Percentiles rank a stretch among this genome's conserved stretches.
Evolutionary conservation across 352 stramenopile genomes (phyloP).

Genomic region (Aphanomyces cochlioides): DNA sequence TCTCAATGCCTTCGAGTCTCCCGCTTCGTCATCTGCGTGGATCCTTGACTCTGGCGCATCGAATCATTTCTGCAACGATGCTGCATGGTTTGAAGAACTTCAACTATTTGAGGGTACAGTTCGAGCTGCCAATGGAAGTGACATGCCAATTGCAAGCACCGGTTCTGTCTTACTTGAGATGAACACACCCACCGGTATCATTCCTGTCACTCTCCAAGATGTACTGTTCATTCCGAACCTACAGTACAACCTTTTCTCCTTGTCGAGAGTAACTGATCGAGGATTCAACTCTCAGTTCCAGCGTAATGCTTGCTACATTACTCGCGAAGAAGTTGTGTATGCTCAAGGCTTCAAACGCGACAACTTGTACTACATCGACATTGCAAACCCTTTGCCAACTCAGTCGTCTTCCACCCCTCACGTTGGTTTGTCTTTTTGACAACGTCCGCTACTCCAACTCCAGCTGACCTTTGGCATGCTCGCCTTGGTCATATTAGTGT

Average conservation of each 20-base stretch:
- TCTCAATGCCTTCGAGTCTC: too few species aligned
- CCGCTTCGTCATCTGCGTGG: too few species aligned
- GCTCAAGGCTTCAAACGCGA: neutral
- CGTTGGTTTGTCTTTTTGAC: neutral
- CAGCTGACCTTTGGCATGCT: neutral
- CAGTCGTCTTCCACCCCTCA: neutral
- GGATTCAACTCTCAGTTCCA: neutral
- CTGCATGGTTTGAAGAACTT: neutral
- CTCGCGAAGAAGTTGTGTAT: neutral
- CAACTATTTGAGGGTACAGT: too few species aligned
- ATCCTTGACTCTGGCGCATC: slow-evolving; percentile 5
- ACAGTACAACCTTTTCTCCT: neutral
- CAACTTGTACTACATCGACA: neutral
- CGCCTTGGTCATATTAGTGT: neutral
- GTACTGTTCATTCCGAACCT: neutral
- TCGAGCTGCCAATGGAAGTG: too few species aligned
- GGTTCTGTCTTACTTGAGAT: neutral
- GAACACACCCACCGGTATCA: neutral
- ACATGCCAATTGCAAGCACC: too few species aligned
- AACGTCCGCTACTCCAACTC: neutral
- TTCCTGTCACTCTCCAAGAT: neutral
- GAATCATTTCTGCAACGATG: neutral
- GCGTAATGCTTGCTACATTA: neutral
- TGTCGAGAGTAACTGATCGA: neutral
- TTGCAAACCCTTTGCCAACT: slow-evolving; percentile 1